Conservation (phyloP, 2,329 filamentous ascomycete species). For the Cercospora berteroae region DNA sequence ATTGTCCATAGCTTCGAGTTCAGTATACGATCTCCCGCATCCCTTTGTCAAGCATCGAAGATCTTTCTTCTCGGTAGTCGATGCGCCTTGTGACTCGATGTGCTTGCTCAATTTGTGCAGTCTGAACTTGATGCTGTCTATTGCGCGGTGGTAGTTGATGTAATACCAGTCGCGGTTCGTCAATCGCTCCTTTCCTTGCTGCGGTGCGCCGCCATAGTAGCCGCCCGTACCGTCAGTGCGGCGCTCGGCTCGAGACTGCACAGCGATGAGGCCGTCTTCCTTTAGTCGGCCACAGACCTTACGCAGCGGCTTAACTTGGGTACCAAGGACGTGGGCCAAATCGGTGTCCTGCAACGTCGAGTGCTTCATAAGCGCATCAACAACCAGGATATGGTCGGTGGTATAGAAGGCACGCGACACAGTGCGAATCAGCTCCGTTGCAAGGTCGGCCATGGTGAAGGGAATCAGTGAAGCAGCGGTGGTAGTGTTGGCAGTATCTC, state of each 20-base stretch:
- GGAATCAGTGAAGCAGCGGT: neutral
- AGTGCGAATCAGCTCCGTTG: slow-evolving; percentile 78
- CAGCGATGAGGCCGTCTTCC: slow-evolving; percentile 80
- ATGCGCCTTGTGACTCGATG: slow-evolving; percentile 78
- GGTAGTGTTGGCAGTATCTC: neutral
- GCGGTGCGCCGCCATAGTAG: slow-evolving; percentile 26
- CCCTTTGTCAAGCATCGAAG: slow-evolving; percentile 68
- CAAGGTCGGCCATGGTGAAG: slow-evolving; percentile 55
- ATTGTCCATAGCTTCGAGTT: slow-evolving; percentile 82
- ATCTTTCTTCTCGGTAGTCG: slow-evolving; percentile 82
- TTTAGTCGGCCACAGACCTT: slow-evolving; percentile 81
- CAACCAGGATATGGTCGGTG: slow-evolving; percentile 75
- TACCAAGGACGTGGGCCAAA: slow-evolving; percentile 44
- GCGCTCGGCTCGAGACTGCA: slow-evolving; percentile 57
- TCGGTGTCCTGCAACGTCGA: slow-evolving; percentile 79
- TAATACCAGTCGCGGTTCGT: slow-evolving; percentile 82
- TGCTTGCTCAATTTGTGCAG: slow-evolving; percentile 84
- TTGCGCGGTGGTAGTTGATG: slow-evolving; percentile 89
- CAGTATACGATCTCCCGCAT: slow-evolving; percentile 83
- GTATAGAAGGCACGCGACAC: slow-evolving; percentile 84
- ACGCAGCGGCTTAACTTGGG: slow-evolving; percentile 72
- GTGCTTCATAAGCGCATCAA: slow-evolving; percentile 76
- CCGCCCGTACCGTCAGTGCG: slow-evolving; percentile 35
- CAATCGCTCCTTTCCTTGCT: slow-evolving; percentile 37
- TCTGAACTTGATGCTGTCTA: slow-evolving; percentile 95